phyloP scores from a whole-genome alignment of 1,139 yeast genomes.

The Hemisphaericaspora xylanilytica region DNA sequence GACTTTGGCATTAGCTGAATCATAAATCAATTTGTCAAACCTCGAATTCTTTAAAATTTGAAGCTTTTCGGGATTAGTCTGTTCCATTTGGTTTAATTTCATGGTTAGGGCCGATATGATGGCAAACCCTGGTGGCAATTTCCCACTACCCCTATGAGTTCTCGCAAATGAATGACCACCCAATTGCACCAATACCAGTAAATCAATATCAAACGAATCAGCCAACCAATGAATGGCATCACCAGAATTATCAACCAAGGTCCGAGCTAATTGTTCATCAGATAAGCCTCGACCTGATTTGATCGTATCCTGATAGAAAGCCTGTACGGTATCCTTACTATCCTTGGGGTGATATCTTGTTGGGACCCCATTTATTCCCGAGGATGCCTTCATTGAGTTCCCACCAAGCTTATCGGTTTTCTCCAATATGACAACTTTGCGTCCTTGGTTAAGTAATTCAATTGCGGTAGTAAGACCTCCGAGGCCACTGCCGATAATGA shows the following conservation, averaged over 20 bases:
- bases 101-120: slow-evolving; percentile 28
- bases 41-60: slow-evolving; percentile 21
- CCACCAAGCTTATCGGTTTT: slow-evolving; percentile 35
- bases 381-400: slow-evolving; percentile 39
- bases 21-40: slow-evolving; percentile 19
- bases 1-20: slow-evolving; percentile 14
- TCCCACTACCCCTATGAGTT: slow-evolving; percentile 35
- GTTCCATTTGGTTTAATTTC: slow-evolving; percentile 17
- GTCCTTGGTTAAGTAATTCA: slow-evolving; percentile 24
- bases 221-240: slow-evolving; percentile 35
- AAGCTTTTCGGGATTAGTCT: slow-evolving; percentile 16
- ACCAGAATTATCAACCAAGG: slow-evolving; percentile 25
- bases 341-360: slow-evolving; percentile 26
- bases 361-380: slow-evolving; percentile 41
- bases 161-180: slow-evolving; percentile 40
- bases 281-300: slow-evolving; percentile 32
- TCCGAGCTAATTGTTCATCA: slow-evolving; percentile 23
- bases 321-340: slow-evolving; percentile 22
- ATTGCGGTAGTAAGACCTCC: slow-evolving; percentile 37
- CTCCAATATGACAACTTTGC: slow-evolving; percentile 28
- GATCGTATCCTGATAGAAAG: slow-evolving; percentile 29
- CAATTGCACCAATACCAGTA: slow-evolving; percentile 27
- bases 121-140: slow-evolving; percentile 38
- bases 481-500: slow-evolving; percentile 37
- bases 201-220: slow-evolving; percentile 24